Percentiles rank a stretch among this genome's conserved stretches.
Evolutionary conservation across 2,329 filamentous ascomycete species (phyloP).

Genomic region (Aspergillus costaricaensis): DNA sequence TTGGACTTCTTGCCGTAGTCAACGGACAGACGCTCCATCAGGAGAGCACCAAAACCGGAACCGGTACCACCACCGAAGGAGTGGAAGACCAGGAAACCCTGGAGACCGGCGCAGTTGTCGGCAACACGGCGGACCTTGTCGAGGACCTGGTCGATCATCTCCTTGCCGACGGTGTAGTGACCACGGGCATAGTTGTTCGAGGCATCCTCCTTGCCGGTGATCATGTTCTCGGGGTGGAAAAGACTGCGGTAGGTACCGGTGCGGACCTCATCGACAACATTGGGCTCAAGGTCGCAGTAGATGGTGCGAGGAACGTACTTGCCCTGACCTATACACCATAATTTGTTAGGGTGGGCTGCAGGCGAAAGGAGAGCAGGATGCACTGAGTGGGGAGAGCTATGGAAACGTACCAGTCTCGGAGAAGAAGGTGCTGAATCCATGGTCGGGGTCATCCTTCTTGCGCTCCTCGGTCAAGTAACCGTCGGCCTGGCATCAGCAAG

Average conservation of each 20-base stretch:
- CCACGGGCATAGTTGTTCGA: slow-evolving; percentile 99
- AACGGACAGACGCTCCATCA: slow-evolving; percentile 98
- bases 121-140: slow-evolving; percentile 98
- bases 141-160: slow-evolving; percentile 95
- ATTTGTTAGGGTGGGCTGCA: slow-evolving; percentile 18
- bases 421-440: slow-evolving; percentile 99
- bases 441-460: slow-evolving; percentile 87
- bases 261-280: slow-evolving; percentile 98
- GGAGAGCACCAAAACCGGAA: slow-evolving; percentile 94
- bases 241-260: slow-evolving; percentile 93
- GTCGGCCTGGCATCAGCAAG: slow-evolving; percentile 70
- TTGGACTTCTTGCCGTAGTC: slow-evolving; percentile 99
- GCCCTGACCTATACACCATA: slow-evolving; percentile 72
- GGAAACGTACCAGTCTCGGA: slow-evolving; percentile 85
- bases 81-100: slow-evolving; percentile 99
- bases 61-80: slow-evolving; percentile 99
- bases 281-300: slow-evolving; percentile 99
- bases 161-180: slow-evolving; percentile 99
- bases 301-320: slow-evolving; percentile 99
- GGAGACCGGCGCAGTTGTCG: slow-evolving; percentile 96
- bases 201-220: slow-evolving; percentile 99
- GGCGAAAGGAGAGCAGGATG: slow-evolving; percentile 8
- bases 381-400: background rate
- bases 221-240: slow-evolving; percentile 99
- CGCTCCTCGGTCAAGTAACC: slow-evolving; percentile 98